Evolutionary conservation across 2,329 filamentous ascomycete genomes (phyloP), one percentile per base, ranked within the genome.

Genomic region (Apiospora sp.): DNA sequence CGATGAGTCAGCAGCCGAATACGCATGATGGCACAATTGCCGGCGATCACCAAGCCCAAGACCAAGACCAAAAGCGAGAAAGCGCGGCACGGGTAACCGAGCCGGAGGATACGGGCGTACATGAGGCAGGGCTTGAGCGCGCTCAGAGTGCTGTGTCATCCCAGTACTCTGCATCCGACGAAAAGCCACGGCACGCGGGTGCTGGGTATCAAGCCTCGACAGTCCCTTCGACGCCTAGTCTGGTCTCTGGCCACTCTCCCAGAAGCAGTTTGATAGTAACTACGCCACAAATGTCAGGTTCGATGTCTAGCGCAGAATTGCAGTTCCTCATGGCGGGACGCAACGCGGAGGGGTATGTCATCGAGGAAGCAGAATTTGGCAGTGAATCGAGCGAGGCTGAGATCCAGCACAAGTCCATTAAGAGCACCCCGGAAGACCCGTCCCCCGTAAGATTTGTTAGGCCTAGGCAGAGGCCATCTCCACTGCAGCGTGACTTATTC

Each of bases 141-240:
- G 58, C 58, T n/a, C 58, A 22, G 22, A 64, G 58, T n/a, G n/a
- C 34, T 19, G 58, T 64, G 10, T 64, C 34, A 14, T 41, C 58
- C 22, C 58, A 41, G 41, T 22, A 64, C 10, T 64, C 34, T 41
- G 34, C 58, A 41, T 64, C 34, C 34, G 67, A 5, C 41, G 41
- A 67, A 27, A 43, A 43, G 24, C 37, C n/a, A 3, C 41, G 24
- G 19, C 67, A 44, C 14, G 37, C 4, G 27, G n/a, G 30, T 12
- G 10, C 27, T n/a, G 67, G 41, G 14, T 30, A 68, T 34, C 70
- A 71, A 68, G 27, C 70, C 68, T 73, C 72, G 71, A 72, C n/a
- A 75, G 75, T 44, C 72, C 79, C 79, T 22, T 77, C 76, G 27
- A 79, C 80, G 4, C 79, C 80, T 4, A 80, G 79, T 37, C 71